Base-by-base conservation (phyloP, 1,284 basidiomycete genomes). In the Apiotrichum siamense region DNA sequence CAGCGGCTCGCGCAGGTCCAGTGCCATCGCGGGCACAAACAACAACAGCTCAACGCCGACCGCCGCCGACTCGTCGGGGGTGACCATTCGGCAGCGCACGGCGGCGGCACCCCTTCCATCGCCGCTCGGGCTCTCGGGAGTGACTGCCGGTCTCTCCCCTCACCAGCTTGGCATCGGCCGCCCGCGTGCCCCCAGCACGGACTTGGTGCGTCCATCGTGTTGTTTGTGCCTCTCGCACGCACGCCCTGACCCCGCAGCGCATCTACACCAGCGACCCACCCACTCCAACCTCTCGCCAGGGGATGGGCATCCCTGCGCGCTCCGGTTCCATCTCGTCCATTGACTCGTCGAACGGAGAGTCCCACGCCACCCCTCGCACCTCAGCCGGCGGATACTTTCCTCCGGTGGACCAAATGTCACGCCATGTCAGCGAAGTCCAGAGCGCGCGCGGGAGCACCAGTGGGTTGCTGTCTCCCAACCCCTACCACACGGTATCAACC, bases 341-440 rank as follows among this genome's bases (percentile, higher is more conserved):
- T 26, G 47, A 49, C 15, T 24, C 37, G 15, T 32, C 37, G 9
- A 38, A 47, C 24, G 17, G 11, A 11, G 49, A 44, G 3, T 39
- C 39, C 2, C 45, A 49, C 26, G 52, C 52, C 5, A 55, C 54
- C 18, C 54, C 54, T 13, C 49, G 54, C 23, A 55, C 37, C n/a
- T n/a, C n/a, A n/a, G n/a, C n/a, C 33, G 27, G 36, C 15, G 21
- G 42, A 26, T 55, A 55, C 39, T 55, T 55, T 23, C 49, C 53
- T 2, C 32, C 41, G 5, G 15, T 35, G 20, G 42, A 33, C 5
- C 15, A 15, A 3, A 45, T 47, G 38, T 17, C 48, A 2, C 49
- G 54, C 15, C 54, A 46, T 13, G 37, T 44, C 7, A 55, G 54
- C 39, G 54, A 49, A 2, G 37, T 47, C 5, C 52, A 47, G 23